A percentile compares a stretch with the other conserved stretches of the same genome.
These are phyloP conservation scores for Scheffersomyces cryptocercus DNA, from an alignment of 1,139 yeast genomes.

Conservation along the genomic window DNA sequence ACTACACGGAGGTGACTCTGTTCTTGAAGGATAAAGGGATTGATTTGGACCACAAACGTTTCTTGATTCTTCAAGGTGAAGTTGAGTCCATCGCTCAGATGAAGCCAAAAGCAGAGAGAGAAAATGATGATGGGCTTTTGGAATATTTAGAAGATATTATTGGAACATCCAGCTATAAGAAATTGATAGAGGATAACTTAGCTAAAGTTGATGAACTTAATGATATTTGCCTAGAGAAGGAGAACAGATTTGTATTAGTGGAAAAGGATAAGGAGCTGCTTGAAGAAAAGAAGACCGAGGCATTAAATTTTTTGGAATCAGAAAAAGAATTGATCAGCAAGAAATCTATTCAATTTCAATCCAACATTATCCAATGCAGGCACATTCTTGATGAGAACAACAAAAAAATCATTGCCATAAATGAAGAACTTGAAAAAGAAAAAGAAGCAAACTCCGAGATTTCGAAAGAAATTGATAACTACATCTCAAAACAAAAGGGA, in stretches of 20 bases:
- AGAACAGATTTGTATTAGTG: constrained; percentile 75
- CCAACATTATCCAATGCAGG: constrained; percentile 43
- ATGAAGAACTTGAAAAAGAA: constrained; percentile 49
- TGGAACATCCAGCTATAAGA: constrained; percentile 86
- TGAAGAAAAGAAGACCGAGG: constrained; percentile 70
- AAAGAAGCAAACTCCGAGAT: constrained; percentile 46
- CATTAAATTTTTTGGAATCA: constrained; percentile 60
- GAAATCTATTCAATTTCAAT: constrained; percentile 60
- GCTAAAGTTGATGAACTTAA: constrained; percentile 66
- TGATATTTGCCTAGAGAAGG: constrained; percentile 79
- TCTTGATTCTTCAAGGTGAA: constrained; percentile 94
- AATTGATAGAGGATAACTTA: constrained; percentile 66
- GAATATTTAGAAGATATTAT: constrained; percentile 96
- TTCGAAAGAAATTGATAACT: constrained; percentile 39
- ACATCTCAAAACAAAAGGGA: constrained; percentile 36
- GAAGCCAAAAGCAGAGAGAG: constrained; percentile 95
- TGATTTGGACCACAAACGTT: constrained; percentile 92
- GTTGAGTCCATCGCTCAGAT: constrained; percentile 98
- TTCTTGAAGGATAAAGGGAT: constrained; percentile 82
- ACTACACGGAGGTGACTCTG: constrained; percentile 77
- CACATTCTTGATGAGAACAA: constrained; percentile 41
- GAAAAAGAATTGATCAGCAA: constrained; percentile 64
- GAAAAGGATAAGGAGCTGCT: constrained; percentile 71
- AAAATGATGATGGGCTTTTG: constrained; percentile 87
- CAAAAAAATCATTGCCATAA: constrained; percentile 32